Conservation (phyloP, 306 rosid species). For the Gynostemma pentaphyllum region DNA sequence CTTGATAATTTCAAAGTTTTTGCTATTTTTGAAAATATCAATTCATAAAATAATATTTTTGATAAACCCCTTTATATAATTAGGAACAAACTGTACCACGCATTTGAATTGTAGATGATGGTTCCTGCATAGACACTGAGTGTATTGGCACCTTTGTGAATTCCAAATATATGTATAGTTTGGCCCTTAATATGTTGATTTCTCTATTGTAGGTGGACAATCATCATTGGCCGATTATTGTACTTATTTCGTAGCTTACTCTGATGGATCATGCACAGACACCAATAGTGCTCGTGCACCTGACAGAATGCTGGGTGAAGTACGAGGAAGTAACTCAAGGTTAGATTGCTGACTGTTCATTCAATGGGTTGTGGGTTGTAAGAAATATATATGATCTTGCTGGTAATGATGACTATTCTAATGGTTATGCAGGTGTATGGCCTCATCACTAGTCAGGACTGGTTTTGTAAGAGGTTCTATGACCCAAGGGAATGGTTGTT, state of each 20-base stretch:
- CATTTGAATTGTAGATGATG: too few relatives aligned
- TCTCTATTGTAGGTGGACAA: constrained; percentile 74
- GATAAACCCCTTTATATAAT: too few relatives aligned
- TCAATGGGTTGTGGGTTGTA: not conserved
- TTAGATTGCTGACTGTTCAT: constrained; percentile 14
- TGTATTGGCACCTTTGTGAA: too few relatives aligned
- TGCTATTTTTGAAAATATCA: too few relatives aligned
- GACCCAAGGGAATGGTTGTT: constrained; percentile 96
- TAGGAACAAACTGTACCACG: too few relatives aligned
- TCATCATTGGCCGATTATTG: constrained; percentile 97
- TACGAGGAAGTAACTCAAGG: constrained; percentile 92
- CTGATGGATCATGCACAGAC: constrained; percentile 97
- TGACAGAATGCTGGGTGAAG: constrained; percentile 97
- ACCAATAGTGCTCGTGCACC: constrained; percentile 86
- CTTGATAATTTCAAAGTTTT: too few relatives aligned
- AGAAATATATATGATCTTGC: constrained; percentile 3
- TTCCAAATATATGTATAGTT: too few relatives aligned
- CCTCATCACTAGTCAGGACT: constrained; percentile 85
- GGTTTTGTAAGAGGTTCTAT: constrained; percentile 83
- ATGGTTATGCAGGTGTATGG: constrained; percentile 64
- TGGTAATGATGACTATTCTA: constrained; percentile 20
- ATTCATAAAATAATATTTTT: too few relatives aligned
- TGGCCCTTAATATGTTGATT: constrained; percentile 2
- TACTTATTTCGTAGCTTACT: constrained; percentile 92
- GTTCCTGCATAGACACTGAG: too few relatives aligned